Evolutionary conservation across 257 asterid species (phyloP), one percentile per base, ranked within the genome.

Genomic region (Gentiana straminea): DNA sequence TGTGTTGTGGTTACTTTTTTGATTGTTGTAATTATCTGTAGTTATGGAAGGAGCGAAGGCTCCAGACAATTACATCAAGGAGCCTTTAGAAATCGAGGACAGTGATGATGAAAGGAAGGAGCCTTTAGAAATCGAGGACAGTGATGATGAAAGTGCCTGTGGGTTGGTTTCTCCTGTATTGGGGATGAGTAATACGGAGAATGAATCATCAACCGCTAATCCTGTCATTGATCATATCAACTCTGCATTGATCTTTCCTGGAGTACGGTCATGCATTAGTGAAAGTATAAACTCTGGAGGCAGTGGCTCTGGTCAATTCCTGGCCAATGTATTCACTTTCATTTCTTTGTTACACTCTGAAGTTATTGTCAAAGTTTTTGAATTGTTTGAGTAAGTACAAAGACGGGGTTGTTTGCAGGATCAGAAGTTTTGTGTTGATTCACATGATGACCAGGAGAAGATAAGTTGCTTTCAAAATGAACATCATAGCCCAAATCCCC

Each of bases 371-470:
- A 39, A 51, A 45, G 59, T 41, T 41, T 41, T 39, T 4, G 8
- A 63, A 55, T 66, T 71, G 36, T 59, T 32, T 34, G 13, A 35
- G 71, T 52, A 50, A 60, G 45, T 39, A 39, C 8, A 8, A 39
- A 39, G 8, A 5, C 8, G 3, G 45, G 45, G 49, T 35, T 49
- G 56, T 24, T 38, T 75, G 83, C 80, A 86, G 97, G 68, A 68
- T 48, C 59, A 66, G 52, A 71, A 68, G 49, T 58, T 68, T 64
- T 43, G 57, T 71, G 62, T 80, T 43, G 86, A 81, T 64, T 78
- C 86, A 62, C 84, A 76, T 72, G 89, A 85, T 61, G 91, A 75
- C 66, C 73, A 50, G 39, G 56, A 6, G 46, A 64, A 13, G 2
- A 4, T 55, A 52, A 45, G 52, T 51, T 36, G 35, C 55, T 34